Conservation (phyloP, 805 yeast genomes). For the Starmerella scarabaei region DNA sequence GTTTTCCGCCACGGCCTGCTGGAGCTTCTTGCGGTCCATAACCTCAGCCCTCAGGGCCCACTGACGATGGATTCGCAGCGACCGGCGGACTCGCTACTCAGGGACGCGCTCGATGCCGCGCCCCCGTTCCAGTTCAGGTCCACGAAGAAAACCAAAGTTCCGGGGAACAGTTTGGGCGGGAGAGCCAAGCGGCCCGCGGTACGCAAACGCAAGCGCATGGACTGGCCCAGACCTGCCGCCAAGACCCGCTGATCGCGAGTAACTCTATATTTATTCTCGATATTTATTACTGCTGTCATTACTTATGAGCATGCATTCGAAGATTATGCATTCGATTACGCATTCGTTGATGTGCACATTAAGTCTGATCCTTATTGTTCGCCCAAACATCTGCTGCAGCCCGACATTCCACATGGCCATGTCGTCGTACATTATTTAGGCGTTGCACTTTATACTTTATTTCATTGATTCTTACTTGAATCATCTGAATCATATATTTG, state of each 20-base stretch:
- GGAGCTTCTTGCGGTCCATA: slow-evolving; percentile 16
- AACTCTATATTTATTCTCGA: too few species aligned
- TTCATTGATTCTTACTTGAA: too few species aligned
- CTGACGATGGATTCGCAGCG: not conserved
- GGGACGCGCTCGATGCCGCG: slow-evolving; percentile 4
- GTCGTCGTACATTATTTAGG: too few species aligned
- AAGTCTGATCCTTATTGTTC: not conserved
- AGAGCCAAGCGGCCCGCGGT: slow-evolving; percentile 1
- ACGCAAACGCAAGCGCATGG: not conserved
- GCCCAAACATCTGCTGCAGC: too few species aligned
- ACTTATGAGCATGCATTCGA: too few species aligned
- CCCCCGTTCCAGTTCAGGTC: slow-evolving; percentile 11
- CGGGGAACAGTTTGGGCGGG: slow-evolving; percentile 14
- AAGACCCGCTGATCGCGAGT: too few species aligned
- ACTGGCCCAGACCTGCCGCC: not conserved
- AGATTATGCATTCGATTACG: too few species aligned
- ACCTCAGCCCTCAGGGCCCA: not conserved
- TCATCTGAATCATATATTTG: too few species aligned
- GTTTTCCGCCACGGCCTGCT: slow-evolving; percentile 17
- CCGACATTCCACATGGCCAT: too few species aligned
- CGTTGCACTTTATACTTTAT: too few species aligned
- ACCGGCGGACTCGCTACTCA: not conserved
- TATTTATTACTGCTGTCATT: too few species aligned
- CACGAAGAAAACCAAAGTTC: slow-evolving; percentile 17
- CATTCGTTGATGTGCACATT: not conserved